A percentile compares a stretch with the other conserved stretches of the same genome.
phyloP scores from a whole-genome alignment of 306 rosid species.

The Ceratonia siliqua region DNA sequence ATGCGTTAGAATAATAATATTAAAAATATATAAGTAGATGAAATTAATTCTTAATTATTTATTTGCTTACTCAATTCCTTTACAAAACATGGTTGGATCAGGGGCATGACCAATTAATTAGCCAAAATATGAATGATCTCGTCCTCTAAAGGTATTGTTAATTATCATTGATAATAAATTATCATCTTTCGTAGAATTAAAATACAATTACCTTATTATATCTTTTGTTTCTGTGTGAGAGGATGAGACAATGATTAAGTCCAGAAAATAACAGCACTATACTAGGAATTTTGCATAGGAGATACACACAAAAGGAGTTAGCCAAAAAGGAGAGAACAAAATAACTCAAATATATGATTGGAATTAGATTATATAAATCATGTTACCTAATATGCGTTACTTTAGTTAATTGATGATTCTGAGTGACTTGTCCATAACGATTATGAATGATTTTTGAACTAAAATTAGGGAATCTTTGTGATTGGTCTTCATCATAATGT shows the following conservation, averaged over 20 bases:
- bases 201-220: background rate
- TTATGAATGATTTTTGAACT: background rate
- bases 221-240: conserved; percentile 1
- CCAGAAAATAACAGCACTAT: background rate
- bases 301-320: conserved; percentile 7
- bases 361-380: conserved; percentile 13
- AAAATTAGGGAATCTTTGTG: conserved; percentile 25
- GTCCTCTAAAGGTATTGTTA: background rate
- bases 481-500: conserved; percentile 30
- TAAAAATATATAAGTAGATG: too few species aligned
- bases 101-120: conserved; percentile 4
- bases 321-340: conserved; percentile 11
- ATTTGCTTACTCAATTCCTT: background rate
- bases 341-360: conserved; percentile 16
- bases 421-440: conserved; percentile 51
- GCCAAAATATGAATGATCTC: background rate
- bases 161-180: background rate
- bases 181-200: background rate
- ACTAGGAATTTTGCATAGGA: background rate
- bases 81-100: conserved; percentile 25
- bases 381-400: conserved; percentile 36
- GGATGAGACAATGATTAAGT: conserved; percentile 37
- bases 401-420: conserved; percentile 35
- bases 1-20: too few species aligned
- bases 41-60: too few species aligned